These are phyloP conservation scores for Lentinula sp. DNA, from an alignment of 768 basidiomycete genomes.

Conservation along the genomic window DNA sequence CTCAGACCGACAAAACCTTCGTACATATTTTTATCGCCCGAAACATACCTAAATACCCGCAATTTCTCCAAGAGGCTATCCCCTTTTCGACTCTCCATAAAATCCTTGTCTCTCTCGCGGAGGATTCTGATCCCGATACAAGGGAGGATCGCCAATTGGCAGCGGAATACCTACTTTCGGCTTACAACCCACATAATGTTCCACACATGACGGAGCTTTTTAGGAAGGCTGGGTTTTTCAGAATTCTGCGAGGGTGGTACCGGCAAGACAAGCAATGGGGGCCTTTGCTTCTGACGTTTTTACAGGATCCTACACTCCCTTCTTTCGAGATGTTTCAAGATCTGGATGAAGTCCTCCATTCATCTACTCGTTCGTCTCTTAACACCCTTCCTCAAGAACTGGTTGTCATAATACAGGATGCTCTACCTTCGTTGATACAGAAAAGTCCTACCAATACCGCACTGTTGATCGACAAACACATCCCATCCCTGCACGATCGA, in stretches of 20 bases:
- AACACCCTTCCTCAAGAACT: constrained; percentile 53
- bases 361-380: constrained; percentile 40
- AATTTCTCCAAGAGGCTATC: constrained; percentile 61
- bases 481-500: constrained; percentile 58
- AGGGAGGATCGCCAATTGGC: constrained; percentile 94
- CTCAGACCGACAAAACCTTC: constrained; percentile 67
- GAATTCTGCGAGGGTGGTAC: constrained; percentile 82
- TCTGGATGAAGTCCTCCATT: constrained; percentile 54
- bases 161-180: constrained; percentile 87
- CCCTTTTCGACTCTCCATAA: constrained; percentile 58
- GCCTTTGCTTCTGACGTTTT: constrained; percentile 62
- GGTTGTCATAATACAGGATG: constrained; percentile 41
- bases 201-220: constrained; percentile 66
- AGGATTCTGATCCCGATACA: constrained; percentile 69
- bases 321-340: constrained; percentile 58
- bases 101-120: constrained; percentile 73
- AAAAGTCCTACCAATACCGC: constrained; percentile 65
- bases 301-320: constrained; percentile 66
- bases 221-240: constrained; percentile 80
- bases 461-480: constrained; percentile 59
- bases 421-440: constrained; percentile 61
- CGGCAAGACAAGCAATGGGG: constrained; percentile 74
- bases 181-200: constrained; percentile 79
- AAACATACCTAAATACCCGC: constrained; percentile 94
- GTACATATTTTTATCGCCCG: constrained; percentile 94